Percentiles rank a stretch among this genome's conserved stretches.
Conservation (phyloP, 305 asterid genomes). For the Rubia occidens region DNA sequence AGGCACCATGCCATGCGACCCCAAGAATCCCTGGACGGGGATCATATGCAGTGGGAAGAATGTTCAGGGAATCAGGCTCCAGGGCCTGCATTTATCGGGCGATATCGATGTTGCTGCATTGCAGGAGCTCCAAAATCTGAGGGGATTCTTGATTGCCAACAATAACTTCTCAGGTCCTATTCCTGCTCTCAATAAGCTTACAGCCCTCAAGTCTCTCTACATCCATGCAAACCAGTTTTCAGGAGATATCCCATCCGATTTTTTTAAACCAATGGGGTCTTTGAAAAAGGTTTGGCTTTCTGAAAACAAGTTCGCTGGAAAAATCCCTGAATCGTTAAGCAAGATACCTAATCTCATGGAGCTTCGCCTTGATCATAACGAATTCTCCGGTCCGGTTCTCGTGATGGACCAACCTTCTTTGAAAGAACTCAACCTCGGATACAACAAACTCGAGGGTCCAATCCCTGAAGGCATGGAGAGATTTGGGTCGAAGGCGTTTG, state of each 20-base stretch:
- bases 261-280: conserved; percentile 43
- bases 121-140: conserved; percentile 30
- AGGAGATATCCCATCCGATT: conserved; percentile 45
- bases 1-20: conserved; percentile 51
- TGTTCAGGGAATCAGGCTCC: conserved; percentile 37
- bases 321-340: conserved; percentile 45
- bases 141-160: conserved; percentile 44
- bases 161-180: conserved; percentile 51
- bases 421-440: conserved; percentile 27
- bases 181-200: conserved; percentile 48
- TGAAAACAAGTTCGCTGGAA: conserved; percentile 48
- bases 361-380: conserved; percentile 35
- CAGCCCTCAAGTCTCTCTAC: conserved; percentile 39
- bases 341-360: conserved; percentile 30
- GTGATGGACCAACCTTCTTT: conserved; percentile 32
- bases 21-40: conserved; percentile 39
- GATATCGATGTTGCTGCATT: conserved; percentile 32
- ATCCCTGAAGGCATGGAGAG: conserved; percentile 47
- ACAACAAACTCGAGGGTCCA: conserved; percentile 60
- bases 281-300: conserved; percentile 48
- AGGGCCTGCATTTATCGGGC: conserved; percentile 33
- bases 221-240: conserved; percentile 39
- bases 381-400: conserved; percentile 53
- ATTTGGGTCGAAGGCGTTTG: conserved; percentile 35
- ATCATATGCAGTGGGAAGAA: conserved; percentile 35